Conservation (phyloP, 305 asterid genomes). For the Striga hermonthica region DNA sequence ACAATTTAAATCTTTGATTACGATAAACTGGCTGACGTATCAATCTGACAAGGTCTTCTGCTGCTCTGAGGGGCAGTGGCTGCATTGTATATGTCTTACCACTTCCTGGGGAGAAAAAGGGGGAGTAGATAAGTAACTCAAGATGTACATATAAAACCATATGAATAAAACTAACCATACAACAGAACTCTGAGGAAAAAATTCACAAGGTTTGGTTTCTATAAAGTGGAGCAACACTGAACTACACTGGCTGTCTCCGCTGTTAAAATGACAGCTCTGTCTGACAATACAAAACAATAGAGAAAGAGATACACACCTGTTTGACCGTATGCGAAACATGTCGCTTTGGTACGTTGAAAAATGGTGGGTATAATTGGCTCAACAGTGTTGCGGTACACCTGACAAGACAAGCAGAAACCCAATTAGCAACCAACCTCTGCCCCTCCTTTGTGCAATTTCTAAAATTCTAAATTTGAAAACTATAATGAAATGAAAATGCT, state of each 20-base stretch:
- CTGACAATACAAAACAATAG: constrained; percentile 23
- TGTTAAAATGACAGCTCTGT: constrained; percentile 8
- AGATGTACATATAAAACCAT: constrained; percentile 21
- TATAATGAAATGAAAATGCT: constrained; percentile 14
- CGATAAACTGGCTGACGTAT: constrained; percentile 85
- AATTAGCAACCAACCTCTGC: constrained; percentile 10
- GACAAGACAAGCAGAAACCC: constrained; percentile 35
- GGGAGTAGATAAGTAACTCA: constrained; percentile 23
- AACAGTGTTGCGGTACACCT: constrained; percentile 91
- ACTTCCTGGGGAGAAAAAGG: constrained; percentile 58
- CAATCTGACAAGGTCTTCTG: constrained; percentile 83
- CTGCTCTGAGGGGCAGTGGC: constrained; percentile 97
- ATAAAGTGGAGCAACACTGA: constrained; percentile 21
- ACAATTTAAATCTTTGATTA: constrained; percentile 87
- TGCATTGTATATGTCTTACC: constrained; percentile 99
- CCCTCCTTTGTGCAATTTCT: not conserved
- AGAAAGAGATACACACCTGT: constrained; percentile 61
- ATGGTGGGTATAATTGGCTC: constrained; percentile 95
- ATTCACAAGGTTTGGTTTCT: constrained; percentile 22
- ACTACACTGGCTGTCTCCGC: constrained; percentile 15
- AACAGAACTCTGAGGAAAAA: constrained; percentile 24
- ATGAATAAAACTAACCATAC: constrained; percentile 23
- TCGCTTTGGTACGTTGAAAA: constrained; percentile 95
- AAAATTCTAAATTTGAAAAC: not conserved
- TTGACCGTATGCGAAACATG: constrained; percentile 99